Evolutionary conservation across 2,329 filamentous ascomycete genomes (phyloP).

Genomic region (Xylariomycetidae sp.): DNA sequence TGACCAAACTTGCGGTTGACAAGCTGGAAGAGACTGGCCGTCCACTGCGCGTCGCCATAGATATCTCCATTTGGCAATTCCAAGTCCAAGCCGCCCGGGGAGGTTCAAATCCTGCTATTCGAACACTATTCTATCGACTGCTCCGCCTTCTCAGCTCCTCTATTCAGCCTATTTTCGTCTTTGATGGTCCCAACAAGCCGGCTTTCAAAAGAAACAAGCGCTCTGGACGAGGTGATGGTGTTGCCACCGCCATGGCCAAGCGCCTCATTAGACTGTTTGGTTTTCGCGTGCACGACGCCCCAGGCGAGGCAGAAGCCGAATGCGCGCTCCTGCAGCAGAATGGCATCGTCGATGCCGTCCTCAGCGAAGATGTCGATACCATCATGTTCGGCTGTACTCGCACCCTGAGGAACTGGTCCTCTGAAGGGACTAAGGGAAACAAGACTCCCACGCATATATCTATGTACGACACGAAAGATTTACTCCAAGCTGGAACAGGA

Average conservation of each 20-base stretch:
- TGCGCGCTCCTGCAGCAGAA: slow-evolving; percentile 80
- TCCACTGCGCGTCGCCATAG: slow-evolving; percentile 82
- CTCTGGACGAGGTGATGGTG: slow-evolving; percentile 58
- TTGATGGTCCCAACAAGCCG: slow-evolving; percentile 82
- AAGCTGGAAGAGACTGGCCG: slow-evolving; percentile 65
- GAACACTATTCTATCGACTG: slow-evolving; percentile 90
- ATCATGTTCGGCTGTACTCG: slow-evolving; percentile 90
- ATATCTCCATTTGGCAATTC: slow-evolving; percentile 96
- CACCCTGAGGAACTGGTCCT: slow-evolving; percentile 78
- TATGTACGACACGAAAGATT: slow-evolving; percentile 64
- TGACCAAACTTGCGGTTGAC: slow-evolving; percentile 77
- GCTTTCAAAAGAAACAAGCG: slow-evolving; percentile 83
- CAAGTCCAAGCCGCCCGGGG: slow-evolving; percentile 83
- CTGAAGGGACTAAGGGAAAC: slow-evolving; percentile 59
- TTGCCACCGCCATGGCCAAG: slow-evolving; percentile 74
- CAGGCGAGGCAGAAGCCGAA: slow-evolving; percentile 93
- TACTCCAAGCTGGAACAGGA: slow-evolving; percentile 46
- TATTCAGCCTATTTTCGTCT: slow-evolving; percentile 86
- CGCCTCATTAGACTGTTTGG: slow-evolving; percentile 79
- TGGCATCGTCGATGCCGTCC: slow-evolving; percentile 84
- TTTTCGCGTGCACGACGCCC: slow-evolving; percentile 78
- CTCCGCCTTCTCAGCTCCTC: slow-evolving; percentile 69
- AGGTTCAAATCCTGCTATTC: slow-evolving; percentile 82
- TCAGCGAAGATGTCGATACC: slow-evolving; percentile 95
- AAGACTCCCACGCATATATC: slow-evolving; percentile 81